Percentiles rank a stretch among this genome's conserved stretches.
Conservation (phyloP, 768 basidiomycete genomes). For the Pleurotus giganteus region DNA sequence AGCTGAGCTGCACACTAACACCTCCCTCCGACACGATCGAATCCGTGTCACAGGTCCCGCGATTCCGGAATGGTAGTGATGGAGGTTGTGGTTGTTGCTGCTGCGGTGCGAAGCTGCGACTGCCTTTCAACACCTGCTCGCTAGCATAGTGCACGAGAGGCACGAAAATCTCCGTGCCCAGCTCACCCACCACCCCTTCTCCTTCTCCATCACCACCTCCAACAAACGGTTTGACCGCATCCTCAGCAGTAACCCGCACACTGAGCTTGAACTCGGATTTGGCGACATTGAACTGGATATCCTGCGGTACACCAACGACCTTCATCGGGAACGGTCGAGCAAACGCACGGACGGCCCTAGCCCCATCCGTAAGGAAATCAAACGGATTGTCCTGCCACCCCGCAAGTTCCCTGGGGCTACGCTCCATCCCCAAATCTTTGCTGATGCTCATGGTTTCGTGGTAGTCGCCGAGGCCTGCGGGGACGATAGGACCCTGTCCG, state of each 20-base stretch:
- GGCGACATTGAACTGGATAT: conserved; percentile 74
- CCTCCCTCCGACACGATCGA: conserved; percentile 2
- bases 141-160: conserved; percentile 88
- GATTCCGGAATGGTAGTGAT: no score
- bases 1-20: conserved; percentile 5
- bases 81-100: no score
- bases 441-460: conserved; percentile 18
- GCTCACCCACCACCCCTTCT: conserved; percentile 30
- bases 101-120: conserved; percentile 1
- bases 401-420: conserved; percentile 18
- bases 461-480: conserved; percentile 12
- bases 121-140: conserved; percentile 24
- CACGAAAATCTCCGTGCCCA: conserved; percentile 87
- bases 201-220: conserved; percentile 26
- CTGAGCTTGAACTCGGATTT: conserved; percentile 69
- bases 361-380: conserved; percentile 80
- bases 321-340: conserved; percentile 79
- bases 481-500: background rate
- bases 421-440: conserved; percentile 12
- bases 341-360: conserved; percentile 83
- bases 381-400: conserved; percentile 50
- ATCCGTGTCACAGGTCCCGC: background rate
- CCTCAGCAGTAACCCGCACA: conserved; percentile 60
- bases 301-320: conserved; percentile 62
- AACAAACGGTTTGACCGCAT: conserved; percentile 31